Conservation (phyloP, 129 eudicot species). For the sunflower (Helianthus annuus) region DNA sequence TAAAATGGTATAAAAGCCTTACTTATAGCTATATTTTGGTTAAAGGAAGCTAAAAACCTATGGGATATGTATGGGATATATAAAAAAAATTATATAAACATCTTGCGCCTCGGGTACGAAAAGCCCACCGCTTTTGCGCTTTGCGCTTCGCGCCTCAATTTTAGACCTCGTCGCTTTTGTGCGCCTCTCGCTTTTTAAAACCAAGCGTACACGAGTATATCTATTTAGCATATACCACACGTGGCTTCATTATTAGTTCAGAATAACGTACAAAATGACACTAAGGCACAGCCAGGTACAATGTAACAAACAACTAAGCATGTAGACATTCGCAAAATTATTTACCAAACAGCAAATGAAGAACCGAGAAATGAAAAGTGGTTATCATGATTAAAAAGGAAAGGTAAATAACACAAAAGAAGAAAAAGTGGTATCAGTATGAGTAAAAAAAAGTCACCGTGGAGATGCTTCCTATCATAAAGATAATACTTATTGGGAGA, state of each 20-base stretch:
- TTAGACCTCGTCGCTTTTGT: too few species aligned
- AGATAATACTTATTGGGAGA: constrained; percentile 5
- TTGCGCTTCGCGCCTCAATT: too few species aligned
- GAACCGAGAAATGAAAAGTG: not conserved
- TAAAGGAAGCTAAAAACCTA: too few species aligned
- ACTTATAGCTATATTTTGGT: too few species aligned
- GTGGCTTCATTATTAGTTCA: not conserved
- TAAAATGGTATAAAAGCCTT: too few species aligned
- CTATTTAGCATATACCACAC: not conserved
- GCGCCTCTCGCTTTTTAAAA: too few species aligned
- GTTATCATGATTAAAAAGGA: not conserved
- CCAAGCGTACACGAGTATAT: not conserved
- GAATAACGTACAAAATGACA: constrained; percentile 13
- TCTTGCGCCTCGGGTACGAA: too few species aligned
- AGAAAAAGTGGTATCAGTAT: not conserved
- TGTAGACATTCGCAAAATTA: not conserved
- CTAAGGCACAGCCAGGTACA: not conserved
- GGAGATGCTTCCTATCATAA: not conserved
- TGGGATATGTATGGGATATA: too few species aligned
- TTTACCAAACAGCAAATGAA: not conserved
- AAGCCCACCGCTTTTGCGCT: too few species aligned
- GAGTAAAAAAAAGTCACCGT: not conserved
- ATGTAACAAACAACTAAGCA: not conserved
- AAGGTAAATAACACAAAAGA: not conserved
- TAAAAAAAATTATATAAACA: too few species aligned